Conservation (phyloP, 257 asterid species). For the Forsythia suspensa region DNA sequence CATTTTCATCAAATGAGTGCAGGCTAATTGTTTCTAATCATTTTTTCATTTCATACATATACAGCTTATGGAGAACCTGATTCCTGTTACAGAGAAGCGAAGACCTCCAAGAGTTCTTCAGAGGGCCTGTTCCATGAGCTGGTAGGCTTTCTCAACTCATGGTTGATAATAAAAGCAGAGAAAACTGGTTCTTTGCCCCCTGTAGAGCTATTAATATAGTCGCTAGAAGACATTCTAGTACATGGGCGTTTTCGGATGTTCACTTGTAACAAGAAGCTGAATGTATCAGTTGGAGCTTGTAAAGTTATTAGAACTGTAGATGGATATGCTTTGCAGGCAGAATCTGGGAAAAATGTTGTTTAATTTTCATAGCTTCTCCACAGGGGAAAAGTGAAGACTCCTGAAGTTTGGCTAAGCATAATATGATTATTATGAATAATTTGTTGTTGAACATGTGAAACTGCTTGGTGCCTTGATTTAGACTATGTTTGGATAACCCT, state of each 20-base stretch:
- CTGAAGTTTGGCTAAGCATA: not conserved
- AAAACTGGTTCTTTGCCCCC: slow-evolving; percentile 20
- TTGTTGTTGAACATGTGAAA: not conserved
- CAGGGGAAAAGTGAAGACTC: not conserved
- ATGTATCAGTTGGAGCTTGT: too few relatives aligned
- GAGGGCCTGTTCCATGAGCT: slow-evolving; percentile 46
- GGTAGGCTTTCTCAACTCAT: slow-evolving; percentile 30
- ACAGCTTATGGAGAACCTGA: slow-evolving; percentile 76
- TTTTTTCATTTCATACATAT: not conserved
- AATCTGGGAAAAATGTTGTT: not conserved
- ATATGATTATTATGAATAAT: not conserved
- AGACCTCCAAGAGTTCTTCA: slow-evolving; percentile 57
- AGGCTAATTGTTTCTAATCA: too few relatives aligned
- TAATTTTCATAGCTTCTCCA: not conserved
- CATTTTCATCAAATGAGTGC: not conserved
- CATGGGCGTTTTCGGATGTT: slow-evolving; percentile 14
- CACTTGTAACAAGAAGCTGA: too few relatives aligned
- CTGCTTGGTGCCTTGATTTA: not conserved
- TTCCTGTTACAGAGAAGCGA: slow-evolving; percentile 60
- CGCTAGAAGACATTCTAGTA: slow-evolving; percentile 27
- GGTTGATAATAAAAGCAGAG: slow-evolving; percentile 23
- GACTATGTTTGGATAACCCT: not conserved
- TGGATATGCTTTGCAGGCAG: too few relatives aligned
- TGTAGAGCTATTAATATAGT: not conserved
- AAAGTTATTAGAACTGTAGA: too few relatives aligned